Evolutionary conservation across 495 filamentous ascomycete species (phyloP), one percentile per base, ranked within the genome.

Genomic region (Talaromyces ruber): DNA sequence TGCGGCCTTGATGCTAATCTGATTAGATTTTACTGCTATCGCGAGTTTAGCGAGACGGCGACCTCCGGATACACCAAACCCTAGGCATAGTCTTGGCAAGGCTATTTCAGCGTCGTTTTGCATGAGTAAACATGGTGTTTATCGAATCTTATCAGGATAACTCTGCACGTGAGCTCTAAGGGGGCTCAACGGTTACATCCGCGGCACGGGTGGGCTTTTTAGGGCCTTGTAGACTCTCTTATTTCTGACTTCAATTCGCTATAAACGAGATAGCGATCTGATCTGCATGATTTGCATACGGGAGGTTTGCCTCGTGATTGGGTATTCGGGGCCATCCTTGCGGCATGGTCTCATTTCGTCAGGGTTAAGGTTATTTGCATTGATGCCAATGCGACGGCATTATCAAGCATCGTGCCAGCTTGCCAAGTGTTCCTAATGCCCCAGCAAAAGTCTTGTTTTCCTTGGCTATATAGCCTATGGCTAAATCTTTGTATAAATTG

Each of bases 121-220:
- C 51, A 28, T 54, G 51, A 54, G 14, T 9, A 54, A 54, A 26
- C 50, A 14, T n/a, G 24, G 24, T n/a, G 16, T 54, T 54, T 28
- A 54, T 54, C 51, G 51, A 54, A 54, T 54, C 22, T 26, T 54
- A 54, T 54, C 51, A 54, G 22, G 16, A 54, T 7, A 26, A 7
- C 26, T 22, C 22, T 54, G 24, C 51, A 54, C 51, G 51, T 54
- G 51, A 54, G 51, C 12, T 16, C 21, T 1, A 54, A 16, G 26
- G 22, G 51, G 51, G 51, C 51, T 54, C 51, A 54, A 54, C 22
- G 51, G 51, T 54, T 54, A 54, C 51, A 54, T 54, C 51, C 51
- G 51, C 51, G 51, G 51, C 21, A 26, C 51, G 22, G 51, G 51
- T 14, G 51, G 51, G 51, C 51, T 54, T 22, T 54, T 28, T 54